Evolutionary conservation across 140 eudicot genomes (phyloP).

Genomic region (Flaveria floridana): DNA sequence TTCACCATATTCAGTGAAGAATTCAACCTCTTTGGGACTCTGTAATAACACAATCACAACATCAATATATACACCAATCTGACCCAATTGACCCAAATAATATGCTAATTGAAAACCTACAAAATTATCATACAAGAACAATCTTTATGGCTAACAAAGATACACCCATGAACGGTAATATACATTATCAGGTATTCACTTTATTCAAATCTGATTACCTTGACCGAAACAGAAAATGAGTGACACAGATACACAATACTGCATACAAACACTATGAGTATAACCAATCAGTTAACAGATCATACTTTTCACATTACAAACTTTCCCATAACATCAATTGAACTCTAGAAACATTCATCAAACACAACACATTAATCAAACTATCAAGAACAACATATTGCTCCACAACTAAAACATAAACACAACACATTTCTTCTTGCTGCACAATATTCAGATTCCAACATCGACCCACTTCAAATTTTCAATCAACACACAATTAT

Average conservation of each 20-base stretch:
- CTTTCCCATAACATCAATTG: neutral
- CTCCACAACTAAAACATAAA: neutral
- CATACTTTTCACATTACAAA: neutral
- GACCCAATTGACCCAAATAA: neutral
- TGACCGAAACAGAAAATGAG: too few species aligned
- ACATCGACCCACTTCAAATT: constrained; percentile 4
- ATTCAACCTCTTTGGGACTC: constrained; percentile 72
- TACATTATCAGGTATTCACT: too few species aligned
- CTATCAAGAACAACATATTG: neutral
- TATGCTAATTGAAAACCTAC: neutral
- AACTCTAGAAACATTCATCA: neutral
- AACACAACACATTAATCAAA: neutral
- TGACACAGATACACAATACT: too few species aligned
- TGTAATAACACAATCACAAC: constrained; percentile 30
- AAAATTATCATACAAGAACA: neutral
- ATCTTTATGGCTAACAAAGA: neutral
- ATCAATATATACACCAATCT: neutral
- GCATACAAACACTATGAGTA: too few species aligned
- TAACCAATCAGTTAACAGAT: neutral
- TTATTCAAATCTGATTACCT: too few species aligned
- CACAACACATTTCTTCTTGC: neutral
- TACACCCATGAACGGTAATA: too few species aligned
- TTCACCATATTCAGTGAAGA: constrained; percentile 85
- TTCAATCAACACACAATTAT: constrained; percentile 15
- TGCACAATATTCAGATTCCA: neutral